phyloP scores from a whole-genome alignment of 495 filamentous ascomycete species.

The Amphirosellinia nigrospora region DNA sequence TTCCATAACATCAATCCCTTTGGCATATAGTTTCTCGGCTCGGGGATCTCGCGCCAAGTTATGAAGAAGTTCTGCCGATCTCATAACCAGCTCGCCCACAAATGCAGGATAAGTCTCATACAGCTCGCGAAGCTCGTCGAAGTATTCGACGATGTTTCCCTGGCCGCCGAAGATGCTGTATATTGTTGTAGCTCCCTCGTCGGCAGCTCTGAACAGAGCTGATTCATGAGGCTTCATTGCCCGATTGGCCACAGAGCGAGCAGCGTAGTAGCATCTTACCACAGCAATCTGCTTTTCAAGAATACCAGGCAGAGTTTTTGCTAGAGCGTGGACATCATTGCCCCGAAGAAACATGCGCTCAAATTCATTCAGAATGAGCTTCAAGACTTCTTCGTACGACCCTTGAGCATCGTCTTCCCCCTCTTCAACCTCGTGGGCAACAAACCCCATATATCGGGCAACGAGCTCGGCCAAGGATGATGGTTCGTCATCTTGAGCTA shows the following conservation, averaged over 20 bases:
- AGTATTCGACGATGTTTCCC: slow-evolving; percentile 99
- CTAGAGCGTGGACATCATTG: slow-evolving; percentile 94
- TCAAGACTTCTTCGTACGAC: slow-evolving; percentile 85
- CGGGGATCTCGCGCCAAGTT: slow-evolving; percentile 82
- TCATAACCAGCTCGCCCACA: slow-evolving; percentile 79
- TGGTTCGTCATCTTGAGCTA: slow-evolving; percentile 96
- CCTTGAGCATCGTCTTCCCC: slow-evolving; percentile 88
- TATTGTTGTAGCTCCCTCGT: slow-evolving; percentile 75
- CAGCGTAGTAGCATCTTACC: slow-evolving; percentile 87
- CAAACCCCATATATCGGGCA: slow-evolving; percentile 86
- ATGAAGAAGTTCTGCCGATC: slow-evolving; percentile 82
- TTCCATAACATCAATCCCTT: slow-evolving; percentile 89
- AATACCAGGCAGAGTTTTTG: slow-evolving; percentile 84
- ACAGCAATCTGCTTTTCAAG: slow-evolving; percentile 86
- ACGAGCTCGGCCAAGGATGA: slow-evolving; percentile 91
- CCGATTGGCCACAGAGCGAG: slow-evolving; percentile 79
- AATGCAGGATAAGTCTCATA: slow-evolving; percentile 90
- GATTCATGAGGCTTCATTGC: slow-evolving; percentile 89
- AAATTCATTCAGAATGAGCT: slow-evolving; percentile 89
- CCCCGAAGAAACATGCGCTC: slow-evolving; percentile 92
- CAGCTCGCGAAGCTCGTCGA: slow-evolving; percentile 91
- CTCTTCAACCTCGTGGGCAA: slow-evolving; percentile 83
- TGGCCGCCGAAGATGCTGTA: slow-evolving; percentile 98
- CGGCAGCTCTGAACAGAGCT: slow-evolving; percentile 86
- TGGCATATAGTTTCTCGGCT: slow-evolving; percentile 92